Evolutionary conservation across 495 filamentous ascomycete genomes (phyloP), one percentile per base, ranked within the genome.

Genomic region (Penicillium cinerascens): DNA sequence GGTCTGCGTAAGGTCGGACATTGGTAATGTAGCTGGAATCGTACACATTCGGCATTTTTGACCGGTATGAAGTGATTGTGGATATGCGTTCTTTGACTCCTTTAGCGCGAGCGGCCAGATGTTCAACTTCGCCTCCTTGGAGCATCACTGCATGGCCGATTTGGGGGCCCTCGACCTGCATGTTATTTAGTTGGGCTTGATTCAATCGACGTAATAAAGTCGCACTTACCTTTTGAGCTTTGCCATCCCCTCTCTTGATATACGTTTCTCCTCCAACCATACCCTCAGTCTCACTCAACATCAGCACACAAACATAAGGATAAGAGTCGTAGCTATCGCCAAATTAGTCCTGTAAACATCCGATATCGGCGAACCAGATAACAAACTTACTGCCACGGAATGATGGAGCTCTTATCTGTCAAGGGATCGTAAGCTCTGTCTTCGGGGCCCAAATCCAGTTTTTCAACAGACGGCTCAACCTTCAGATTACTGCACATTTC

Each of bases 201-300:
- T 38, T 11, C 33, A 36, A 5, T 8, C n/a, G 3, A 17, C 23
- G 18, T 29, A 0, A 22, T 33, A 1, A 18, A 18, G 15, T 22
- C 17, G 0, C 33, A 35, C 9, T 27, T 54, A 64, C 68, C 46
- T 66, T 67, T 41, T 49, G 55, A 27, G 62, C 22, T 25, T 39
- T 35, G 2, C 63, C 63, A 47, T 72, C 56, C 0, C 69, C 67
- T 17, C 55, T 61, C 35, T 54, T 58, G 16, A 72, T 63, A 43
- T 69, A 64, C 8, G 69, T 72, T 47, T 72, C 69, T 15, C 69
- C 67, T 0, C 67, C 69, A 17, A 65, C 43, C 69, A 72, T 70
- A 11, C 55, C 47, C 2, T 59, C 52, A 2, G 69, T 69, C 18
- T 70, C 65, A 36, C 60, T 65, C 11, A 72, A 44, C 69, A 72